Base-by-base conservation (phyloP, 2,329 filamentous ascomycete species). In the Phoma herbarum region DNA sequence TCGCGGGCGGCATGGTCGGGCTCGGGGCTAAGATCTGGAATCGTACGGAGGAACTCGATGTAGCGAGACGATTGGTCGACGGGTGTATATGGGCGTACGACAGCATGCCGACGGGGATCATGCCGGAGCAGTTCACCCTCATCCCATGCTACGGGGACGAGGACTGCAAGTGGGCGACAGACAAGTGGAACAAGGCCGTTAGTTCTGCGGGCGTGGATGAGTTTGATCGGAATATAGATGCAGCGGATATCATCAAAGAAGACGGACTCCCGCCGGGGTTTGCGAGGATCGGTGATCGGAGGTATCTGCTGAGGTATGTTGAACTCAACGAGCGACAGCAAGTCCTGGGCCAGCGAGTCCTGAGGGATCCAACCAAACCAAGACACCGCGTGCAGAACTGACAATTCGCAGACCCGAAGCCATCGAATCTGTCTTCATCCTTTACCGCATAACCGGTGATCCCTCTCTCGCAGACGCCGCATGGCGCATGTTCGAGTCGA, bases 391-490 rank as follows among this genome's bases (percentile, higher is more conserved):
- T 26, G 1, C 3, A 8, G 2, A n/a, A 18, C 20, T 47, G 8
- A 47, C 20, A 35, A 3, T 8, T 20, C n/a, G 12, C 63, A 90
- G 90, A 22, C 91, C 92, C 20, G 92, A 96, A 80, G 91, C 91
- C 0, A 93, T 96, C 67, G 92, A 96, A 71, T 92, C 89, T 0
- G 88, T 96, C 14, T 96, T 92, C 84, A 91, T 93, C 79, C 89
- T 96, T 82, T 95, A 96, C 79, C 90, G 93, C 72, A 92, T 96
- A 77, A 96, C 92, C 0, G 93, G 92, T 46, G 90, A 95, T 63
- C 78, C 83, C 1, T 76, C 78, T 4, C 92, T 91, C 84, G 89
- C 90, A 73, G 91, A 96, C 26, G 89, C 90, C 65, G 93, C 91
- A 16, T 97, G 93, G 93, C 81, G 82, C 48, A 96, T 97, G 91